These are phyloP conservation scores for Phaffia tasmanica DNA, from an alignment of 768 basidiomycete genomes.

Conservation along the genomic window DNA sequence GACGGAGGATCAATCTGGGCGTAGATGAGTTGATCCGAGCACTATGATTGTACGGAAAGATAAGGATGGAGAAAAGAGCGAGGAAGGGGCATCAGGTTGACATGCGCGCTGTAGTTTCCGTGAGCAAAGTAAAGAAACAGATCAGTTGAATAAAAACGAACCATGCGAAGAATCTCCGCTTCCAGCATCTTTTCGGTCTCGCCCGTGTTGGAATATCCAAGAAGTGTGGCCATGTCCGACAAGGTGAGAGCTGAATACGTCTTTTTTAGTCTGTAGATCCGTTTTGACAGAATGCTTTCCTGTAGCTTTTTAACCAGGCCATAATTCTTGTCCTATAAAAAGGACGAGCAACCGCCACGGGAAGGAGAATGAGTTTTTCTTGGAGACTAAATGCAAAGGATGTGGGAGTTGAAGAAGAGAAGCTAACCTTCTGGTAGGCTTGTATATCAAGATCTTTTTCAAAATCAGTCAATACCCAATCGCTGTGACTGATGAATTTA, in stretches of 20 bases:
- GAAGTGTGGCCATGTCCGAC: constrained; percentile 39
- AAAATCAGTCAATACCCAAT: constrained; percentile 45
- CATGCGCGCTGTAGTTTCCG: too few relatives aligned
- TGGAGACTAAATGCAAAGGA: neutral
- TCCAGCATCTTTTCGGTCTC: too few relatives aligned
- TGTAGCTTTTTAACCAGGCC: constrained; percentile 61
- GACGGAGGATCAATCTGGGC: too few relatives aligned
- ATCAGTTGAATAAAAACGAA: too few relatives aligned
- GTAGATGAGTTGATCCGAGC: too few relatives aligned
- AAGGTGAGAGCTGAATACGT: constrained; percentile 72
- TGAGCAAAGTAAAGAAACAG: too few relatives aligned
- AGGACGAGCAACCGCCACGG: too few relatives aligned
- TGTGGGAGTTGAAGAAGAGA: neutral
- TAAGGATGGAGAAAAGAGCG: too few relatives aligned
- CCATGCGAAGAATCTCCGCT: too few relatives aligned
- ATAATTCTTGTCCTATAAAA: constrained; percentile 53
- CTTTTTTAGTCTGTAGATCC: constrained; percentile 63
- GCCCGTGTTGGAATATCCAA: too few relatives aligned
- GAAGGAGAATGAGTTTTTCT: neutral
- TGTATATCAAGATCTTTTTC: constrained; percentile 39
- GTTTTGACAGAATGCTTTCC: constrained; percentile 62
- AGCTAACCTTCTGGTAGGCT: neutral
- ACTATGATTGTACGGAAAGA: too few relatives aligned
- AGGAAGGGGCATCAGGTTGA: too few relatives aligned
- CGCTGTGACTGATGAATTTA: constrained; percentile 47